Evolutionary conservation across 257 asterid genomes (phyloP), one percentile per base, ranked within the genome.

Genomic region (Scutellaria barbata): DNA sequence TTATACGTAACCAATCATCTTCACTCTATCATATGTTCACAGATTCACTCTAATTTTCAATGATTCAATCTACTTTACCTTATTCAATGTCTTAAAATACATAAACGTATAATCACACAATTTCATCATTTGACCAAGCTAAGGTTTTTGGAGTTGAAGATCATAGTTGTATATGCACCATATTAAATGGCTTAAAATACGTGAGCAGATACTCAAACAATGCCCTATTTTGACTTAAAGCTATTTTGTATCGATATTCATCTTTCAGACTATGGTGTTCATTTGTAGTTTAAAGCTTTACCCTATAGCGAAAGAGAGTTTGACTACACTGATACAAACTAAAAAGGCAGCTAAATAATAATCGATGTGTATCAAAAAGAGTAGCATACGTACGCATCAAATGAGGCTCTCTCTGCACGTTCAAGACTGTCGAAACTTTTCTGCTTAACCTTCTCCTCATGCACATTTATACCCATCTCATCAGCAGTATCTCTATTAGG

Each of bases 1-100:
- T n/a, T n/a, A n/a, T n/a, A n/a, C n/a, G n/a, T n/a, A n/a, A n/a
- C 68, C 68, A 41, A 41, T 62, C 68, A 62, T 62, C 68, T 41
- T 46, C 53, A 39, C 46, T 12, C 43, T 30, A 25, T 10, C 17
- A 33, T n/a, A 2, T 20, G 30, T 37, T 41, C 4, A 8, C 37
- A 35, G 22, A 13, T 35, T 58, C 10, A 35, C 42, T 56, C 13
- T 12, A 35, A 30, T 25, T 59, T 56, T 16, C 42, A 6, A 56
- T 56, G 33, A 56, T 22, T 56, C 17, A 35, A 54, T 54, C 18
- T 2, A 18, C 35, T 35, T 17, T 6, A 53, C 59, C 37, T 53
- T 54, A 37, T 16, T 54, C 35, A 53, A 8, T 17, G 25, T 54
- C 60, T 54, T 2, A 9, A 20, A 54, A 30, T 30, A 30, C 35